These are phyloP conservation scores for Acaromyces ingoldii DNA, from an alignment of 1,284 basidiomycete genomes.

Conservation along the genomic window DNA sequence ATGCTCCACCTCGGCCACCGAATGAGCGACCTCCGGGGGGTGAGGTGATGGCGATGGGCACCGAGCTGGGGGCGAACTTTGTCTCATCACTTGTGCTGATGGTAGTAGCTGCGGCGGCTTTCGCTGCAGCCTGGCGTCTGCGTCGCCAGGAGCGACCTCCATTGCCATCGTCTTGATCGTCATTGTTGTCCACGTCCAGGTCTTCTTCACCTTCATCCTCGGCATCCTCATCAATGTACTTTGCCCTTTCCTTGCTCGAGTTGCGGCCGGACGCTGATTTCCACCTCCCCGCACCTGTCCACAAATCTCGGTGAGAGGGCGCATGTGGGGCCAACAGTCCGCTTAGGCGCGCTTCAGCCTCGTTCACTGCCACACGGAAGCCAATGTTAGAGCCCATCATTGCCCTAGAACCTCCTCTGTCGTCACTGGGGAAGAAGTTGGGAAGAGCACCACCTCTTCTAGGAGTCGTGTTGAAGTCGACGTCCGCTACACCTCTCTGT, in stretches of 20 bases:
- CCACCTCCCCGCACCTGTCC: slow-evolving; percentile 22
- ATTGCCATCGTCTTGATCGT: slow-evolving; percentile 32
- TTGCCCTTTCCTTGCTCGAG: slow-evolving; percentile 16
- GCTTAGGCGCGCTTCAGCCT: slow-evolving; percentile 23
- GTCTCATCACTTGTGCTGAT: slow-evolving; percentile 3
- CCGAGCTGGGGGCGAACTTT: slow-evolving; percentile 13
- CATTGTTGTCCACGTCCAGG: not conserved
- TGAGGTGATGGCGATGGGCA: slow-evolving; percentile 14
- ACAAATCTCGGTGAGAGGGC: slow-evolving; percentile 38
- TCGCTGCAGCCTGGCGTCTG: slow-evolving; percentile 6
- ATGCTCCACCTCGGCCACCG: not conserved
- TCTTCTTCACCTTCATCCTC: not conserved
- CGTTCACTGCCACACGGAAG: slow-evolving; percentile 10
- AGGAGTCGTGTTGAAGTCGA: no score
- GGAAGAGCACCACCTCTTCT: no score
- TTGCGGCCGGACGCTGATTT: slow-evolving; percentile 9
- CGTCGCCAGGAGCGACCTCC: slow-evolving; percentile 32
- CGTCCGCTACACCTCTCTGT: no score
- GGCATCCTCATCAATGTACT: slow-evolving; percentile 31
- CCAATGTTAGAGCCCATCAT: no score
- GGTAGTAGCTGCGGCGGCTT: not conserved
- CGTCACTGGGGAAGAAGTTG: no score
- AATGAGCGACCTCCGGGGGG: not conserved
- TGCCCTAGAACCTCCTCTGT: no score
- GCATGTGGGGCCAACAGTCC: slow-evolving; percentile 42